Percentiles rank a stretch among this genome's conserved stretches.
phyloP scores from a whole-genome alignment of 2,329 filamentous ascomycete species.

The Stachybotrys chlorohalonatus region DNA sequence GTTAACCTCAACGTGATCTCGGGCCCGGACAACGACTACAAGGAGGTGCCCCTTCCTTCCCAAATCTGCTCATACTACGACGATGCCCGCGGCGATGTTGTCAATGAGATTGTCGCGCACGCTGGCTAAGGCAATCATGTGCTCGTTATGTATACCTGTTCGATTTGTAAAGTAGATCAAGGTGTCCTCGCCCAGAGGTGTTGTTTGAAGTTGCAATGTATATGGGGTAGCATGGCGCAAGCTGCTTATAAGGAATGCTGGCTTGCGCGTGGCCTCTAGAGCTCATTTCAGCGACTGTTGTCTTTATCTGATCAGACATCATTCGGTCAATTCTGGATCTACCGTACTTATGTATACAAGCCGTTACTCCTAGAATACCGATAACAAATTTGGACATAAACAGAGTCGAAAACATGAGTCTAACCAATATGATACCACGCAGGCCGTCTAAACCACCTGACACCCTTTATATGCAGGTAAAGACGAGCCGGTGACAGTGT shows the following conservation, averaged over 20 bases:
- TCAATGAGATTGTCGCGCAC: slow-evolving; percentile 94
- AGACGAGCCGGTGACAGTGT: neutral
- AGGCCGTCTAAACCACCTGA: neutral
- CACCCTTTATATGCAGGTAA: neutral
- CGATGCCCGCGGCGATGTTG: slow-evolving; percentile 59
- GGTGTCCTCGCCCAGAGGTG: neutral
- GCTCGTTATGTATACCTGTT: neutral
- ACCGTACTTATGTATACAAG: neutral
- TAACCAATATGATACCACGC: neutral
- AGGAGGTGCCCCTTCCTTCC: slow-evolving; percentile 78
- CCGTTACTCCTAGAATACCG: neutral
- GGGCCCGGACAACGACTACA: slow-evolving; percentile 68
- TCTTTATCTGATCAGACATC: neutral
- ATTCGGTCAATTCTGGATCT: neutral
- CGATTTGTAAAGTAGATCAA: neutral
- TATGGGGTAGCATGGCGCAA: neutral
- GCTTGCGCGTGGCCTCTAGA: too few relatives aligned
- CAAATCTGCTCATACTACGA: slow-evolving; percentile 77
- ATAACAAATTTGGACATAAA: neutral
- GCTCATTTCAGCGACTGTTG: neutral
- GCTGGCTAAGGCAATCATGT: slow-evolving; percentile 49
- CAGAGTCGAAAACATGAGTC: too few relatives aligned
- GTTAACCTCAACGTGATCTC: slow-evolving; percentile 80
- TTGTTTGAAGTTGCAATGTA: neutral
- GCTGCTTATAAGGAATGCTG: neutral